A percentile compares a stretch with the other conserved stretches of the same genome.
Evolutionary conservation across 2,329 filamentous ascomycete species (phyloP).

Genomic region (Blastomyces parvus): DNA sequence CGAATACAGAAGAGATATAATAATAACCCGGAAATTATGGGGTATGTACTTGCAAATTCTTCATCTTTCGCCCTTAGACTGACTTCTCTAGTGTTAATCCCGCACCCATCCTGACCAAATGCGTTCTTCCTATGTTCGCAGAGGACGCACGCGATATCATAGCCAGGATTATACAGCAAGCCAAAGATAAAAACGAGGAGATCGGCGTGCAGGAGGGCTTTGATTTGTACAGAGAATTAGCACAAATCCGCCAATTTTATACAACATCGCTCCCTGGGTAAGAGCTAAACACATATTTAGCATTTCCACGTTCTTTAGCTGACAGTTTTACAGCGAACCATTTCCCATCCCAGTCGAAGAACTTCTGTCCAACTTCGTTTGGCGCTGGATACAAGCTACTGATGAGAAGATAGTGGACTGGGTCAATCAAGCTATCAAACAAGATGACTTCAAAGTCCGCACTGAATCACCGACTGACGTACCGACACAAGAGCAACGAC

Average conservation of each 20-base stretch:
- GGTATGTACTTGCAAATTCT: conserved; percentile 34
- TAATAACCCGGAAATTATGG: conserved; percentile 80
- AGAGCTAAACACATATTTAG: conserved; percentile 14
- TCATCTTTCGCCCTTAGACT: conserved; percentile 9
- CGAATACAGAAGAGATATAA: conserved; percentile 87
- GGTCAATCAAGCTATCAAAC: conserved; percentile 82
- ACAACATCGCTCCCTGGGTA: conserved; percentile 58
- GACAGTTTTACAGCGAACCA: conserved; percentile 36
- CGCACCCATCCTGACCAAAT: conserved; percentile 64
- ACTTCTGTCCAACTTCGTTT: conserved; percentile 82
- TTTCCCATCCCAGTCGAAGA: conserved; percentile 86
- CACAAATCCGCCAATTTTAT: conserved; percentile 75
- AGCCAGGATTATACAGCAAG: conserved; percentile 64
- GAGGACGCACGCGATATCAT: conserved; percentile 81
- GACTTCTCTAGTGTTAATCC: conserved; percentile 43
- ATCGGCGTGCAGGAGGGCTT: conserved; percentile 88
- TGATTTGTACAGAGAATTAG: conserved; percentile 79
- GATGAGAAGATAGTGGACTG: conserved; percentile 71
- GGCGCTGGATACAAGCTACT: conserved; percentile 81
- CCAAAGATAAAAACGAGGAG: conserved; percentile 60
- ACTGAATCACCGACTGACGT: conserved; percentile 53
- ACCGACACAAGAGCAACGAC: conserved; percentile 68
- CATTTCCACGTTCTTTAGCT: not conserved
- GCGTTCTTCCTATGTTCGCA: conserved; percentile 82
- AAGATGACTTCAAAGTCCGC: conserved; percentile 74